A percentile compares a stretch with the other conserved stretches of the same genome.
Conservation (phyloP, 352 stramenopile species). For the Globisporangium splendens region DNA sequence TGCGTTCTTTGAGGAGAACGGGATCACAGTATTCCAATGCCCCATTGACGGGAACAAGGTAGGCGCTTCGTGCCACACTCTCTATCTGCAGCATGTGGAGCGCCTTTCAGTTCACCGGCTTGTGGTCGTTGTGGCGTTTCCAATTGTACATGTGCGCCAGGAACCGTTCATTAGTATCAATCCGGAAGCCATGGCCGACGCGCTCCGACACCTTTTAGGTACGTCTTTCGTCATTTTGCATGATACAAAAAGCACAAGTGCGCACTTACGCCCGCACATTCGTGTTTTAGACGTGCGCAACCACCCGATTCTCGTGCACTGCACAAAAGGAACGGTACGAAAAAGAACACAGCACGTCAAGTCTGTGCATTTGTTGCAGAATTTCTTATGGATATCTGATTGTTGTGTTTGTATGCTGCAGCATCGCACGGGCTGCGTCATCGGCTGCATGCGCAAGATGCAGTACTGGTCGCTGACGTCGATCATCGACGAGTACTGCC, state of each 20-base stretch:
- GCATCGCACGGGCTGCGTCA: conserved; percentile 82
- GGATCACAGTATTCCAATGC: conserved; percentile 80
- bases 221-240: neutral
- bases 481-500: conserved; percentile 88
- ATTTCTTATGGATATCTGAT: too few species aligned
- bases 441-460: conserved; percentile 86
- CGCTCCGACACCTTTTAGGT: conserved; percentile 77
- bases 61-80: neutral
- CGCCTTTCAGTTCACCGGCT: neutral
- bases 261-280: neutral
- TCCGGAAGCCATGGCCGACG: conserved; percentile 73
- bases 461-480: conserved; percentile 85
- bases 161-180: conserved; percentile 89
- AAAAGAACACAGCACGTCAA: too few species aligned
- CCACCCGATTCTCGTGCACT: conserved; percentile 85
- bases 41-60: conserved; percentile 89
- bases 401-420: conserved; percentile 15
- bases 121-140: neutral
- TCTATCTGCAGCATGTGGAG: too few species aligned
- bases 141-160: conserved; percentile 19
- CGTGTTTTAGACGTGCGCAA: conserved; percentile 66
- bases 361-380: too few species aligned
- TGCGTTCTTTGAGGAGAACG: conserved; percentile 77
- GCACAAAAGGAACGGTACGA: conserved; percentile 83
- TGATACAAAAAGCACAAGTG: neutral